Base-by-base conservation (phyloP, 345 rosid species). In the Lenwebbia sp. region DNA sequence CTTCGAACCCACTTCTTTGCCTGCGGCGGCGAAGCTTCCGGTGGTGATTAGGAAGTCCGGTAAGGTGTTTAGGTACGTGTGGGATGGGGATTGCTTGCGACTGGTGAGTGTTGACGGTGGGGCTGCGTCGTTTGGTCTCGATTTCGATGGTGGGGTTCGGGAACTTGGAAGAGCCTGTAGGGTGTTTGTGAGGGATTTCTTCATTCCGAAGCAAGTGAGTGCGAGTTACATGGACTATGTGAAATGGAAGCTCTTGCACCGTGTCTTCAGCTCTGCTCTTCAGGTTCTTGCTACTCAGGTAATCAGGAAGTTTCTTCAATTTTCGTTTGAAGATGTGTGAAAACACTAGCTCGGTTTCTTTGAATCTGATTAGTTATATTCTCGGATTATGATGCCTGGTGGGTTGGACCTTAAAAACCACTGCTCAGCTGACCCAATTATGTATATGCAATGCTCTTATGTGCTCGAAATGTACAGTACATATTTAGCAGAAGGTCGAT, bases 241-340 rank as follows among this genome's bases (percentile, higher is more conserved):
- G 14, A 94, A 96, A 88, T 96, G 99, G 99, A 96, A 96, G 92
- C 87, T 96, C 54, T 90, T 95, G 90, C 99, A 96, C 90, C 91
- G 99, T 65, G 94, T 96, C 86, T 96, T 92, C 90, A 96, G 99
- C 94, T 95, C 99, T 37, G 94, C 97, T 47, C 89, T 96, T 14
- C 99, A 95, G 86, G 98, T 96, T 91, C 95, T 96, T 90, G 99
- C 99, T 84, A 96, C 99, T 89, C 99, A 96, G 96, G 99, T 96
- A 84, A 85, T 55, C 53, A 0, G 40, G 76, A 13, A 65, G 2
- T 40, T 1, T 19, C 37, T 65, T 15, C 0, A 10, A 17, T 2
- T 15, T 54, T 54, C 56, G 3, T 54, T 30, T 65, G 23, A 65
- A 30, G 0, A 65, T 33, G 13, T 8, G 78, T 65, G 76, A 65